Conservation (phyloP, 768 basidiomycete species). For the Termitomyces sp. region DNA sequence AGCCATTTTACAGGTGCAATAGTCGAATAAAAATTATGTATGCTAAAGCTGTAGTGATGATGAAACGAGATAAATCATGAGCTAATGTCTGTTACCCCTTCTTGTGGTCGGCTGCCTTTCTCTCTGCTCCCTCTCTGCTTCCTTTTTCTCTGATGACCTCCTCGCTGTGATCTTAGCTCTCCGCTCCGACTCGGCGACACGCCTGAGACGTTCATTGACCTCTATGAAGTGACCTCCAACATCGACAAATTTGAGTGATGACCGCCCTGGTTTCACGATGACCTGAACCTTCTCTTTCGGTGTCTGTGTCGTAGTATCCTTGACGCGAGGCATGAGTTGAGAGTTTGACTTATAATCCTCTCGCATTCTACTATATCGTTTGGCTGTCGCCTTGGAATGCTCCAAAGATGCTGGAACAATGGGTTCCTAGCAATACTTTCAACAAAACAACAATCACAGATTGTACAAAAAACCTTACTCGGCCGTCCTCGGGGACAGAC, state of each 20-base stretch:
- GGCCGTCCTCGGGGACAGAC: slow-evolving; percentile 60
- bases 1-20: neutral
- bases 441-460: neutral
- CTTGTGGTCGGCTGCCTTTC: slow-evolving; percentile 8
- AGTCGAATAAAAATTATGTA: neutral
- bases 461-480: slow-evolving; percentile 35
- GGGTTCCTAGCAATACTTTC: slow-evolving; percentile 43
- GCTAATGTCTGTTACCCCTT: neutral
- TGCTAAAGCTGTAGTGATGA: neutral
- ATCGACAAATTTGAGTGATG: slow-evolving; percentile 64
- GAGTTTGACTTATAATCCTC: slow-evolving; percentile 34
- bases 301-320: slow-evolving; percentile 33
- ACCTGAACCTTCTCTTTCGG: slow-evolving; percentile 31
- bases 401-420: slow-evolving; percentile 55
- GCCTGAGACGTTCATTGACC: slow-evolving; percentile 42
- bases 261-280: slow-evolving; percentile 39
- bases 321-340: slow-evolving; percentile 32
- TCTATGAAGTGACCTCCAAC: slow-evolving; percentile 70
- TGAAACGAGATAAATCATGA: neutral
- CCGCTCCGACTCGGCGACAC: slow-evolving; percentile 46
- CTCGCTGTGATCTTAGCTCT: slow-evolving; percentile 28
- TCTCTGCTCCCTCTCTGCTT: slow-evolving; percentile 17
- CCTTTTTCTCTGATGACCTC: slow-evolving; percentile 20
- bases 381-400: slow-evolving; percentile 36
- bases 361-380: slow-evolving; percentile 25